Percentiles rank a stretch among this genome's conserved stretches.
Evolutionary conservation across 495 filamentous ascomycete species (phyloP).

Genomic region (Neurospora discreta): DNA sequence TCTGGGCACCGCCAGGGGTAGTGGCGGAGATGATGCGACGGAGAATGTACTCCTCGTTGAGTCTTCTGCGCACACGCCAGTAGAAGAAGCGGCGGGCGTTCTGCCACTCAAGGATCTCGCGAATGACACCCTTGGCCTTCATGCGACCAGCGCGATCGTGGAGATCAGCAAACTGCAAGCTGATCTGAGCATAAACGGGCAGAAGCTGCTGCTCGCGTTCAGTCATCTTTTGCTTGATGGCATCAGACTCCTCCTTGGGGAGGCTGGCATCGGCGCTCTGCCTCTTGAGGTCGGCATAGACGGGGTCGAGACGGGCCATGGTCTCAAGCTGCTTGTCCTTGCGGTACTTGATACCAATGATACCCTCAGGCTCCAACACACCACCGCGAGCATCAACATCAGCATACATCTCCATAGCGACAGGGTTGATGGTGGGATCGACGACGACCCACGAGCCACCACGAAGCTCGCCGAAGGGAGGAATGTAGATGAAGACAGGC

Average conservation of each 20-base stretch:
- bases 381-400: slow-evolving; percentile 92
- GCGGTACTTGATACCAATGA: slow-evolving; percentile 95
- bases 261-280: slow-evolving; percentile 56
- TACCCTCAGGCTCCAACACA: slow-evolving; percentile 96
- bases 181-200: slow-evolving; percentile 87
- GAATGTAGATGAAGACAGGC: slow-evolving; percentile 97
- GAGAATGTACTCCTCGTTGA: slow-evolving; percentile 93
- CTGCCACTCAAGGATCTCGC: slow-evolving; percentile 70
- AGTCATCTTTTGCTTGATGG: slow-evolving; percentile 77
- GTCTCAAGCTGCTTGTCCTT: slow-evolving; percentile 96
- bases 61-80: slow-evolving; percentile 93
- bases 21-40: slow-evolving; percentile 64
- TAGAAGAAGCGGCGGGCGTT: slow-evolving; percentile 98
- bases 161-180: slow-evolving; percentile 89
- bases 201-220: slow-evolving; percentile 80
- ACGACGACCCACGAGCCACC: slow-evolving; percentile 99
- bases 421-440: slow-evolving; percentile 93
- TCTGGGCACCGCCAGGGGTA: slow-evolving; percentile 16
- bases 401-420: slow-evolving; percentile 99
- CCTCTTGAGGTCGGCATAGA: slow-evolving; percentile 74
- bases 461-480: slow-evolving; percentile 90
- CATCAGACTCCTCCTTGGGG: slow-evolving; percentile 57
- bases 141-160: slow-evolving; percentile 97
- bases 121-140: slow-evolving; percentile 93
- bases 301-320: slow-evolving; percentile 85